A percentile compares a stretch with the other conserved stretches of the same genome.
Conservation (phyloP, 345 rosid species). For the Barbarea vulgaris region DNA sequence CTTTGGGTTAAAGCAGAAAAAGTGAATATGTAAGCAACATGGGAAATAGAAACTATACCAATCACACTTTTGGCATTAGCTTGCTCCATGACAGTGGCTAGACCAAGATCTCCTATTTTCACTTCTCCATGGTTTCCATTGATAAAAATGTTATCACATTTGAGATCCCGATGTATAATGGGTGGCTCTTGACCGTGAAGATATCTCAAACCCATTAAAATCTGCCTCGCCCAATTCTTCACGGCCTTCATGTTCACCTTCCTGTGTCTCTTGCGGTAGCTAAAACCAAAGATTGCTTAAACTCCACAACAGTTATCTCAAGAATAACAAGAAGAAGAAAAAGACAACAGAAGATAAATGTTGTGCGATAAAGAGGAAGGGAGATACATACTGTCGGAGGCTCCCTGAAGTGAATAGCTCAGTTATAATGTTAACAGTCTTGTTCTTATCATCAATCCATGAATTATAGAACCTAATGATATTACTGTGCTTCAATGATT, state of each 20-base stretch:
- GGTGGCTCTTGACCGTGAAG: slow-evolving; percentile 86
- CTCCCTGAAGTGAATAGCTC: slow-evolving; percentile 96
- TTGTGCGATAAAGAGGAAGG: slow-evolving; percentile 24
- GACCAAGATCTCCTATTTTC: slow-evolving; percentile 96
- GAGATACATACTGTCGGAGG: slow-evolving; percentile 76
- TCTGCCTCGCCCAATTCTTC: slow-evolving; percentile 92
- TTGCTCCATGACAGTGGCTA: slow-evolving; percentile 91
- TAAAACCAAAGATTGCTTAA: slow-evolving; percentile 42
- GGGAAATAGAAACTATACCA: slow-evolving; percentile 52
- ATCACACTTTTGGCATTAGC: slow-evolving; percentile 91
- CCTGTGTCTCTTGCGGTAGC: slow-evolving; percentile 89
- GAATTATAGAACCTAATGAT: slow-evolving; percentile 79
- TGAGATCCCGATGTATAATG: slow-evolving; percentile 88
- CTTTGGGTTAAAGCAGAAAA: neutral
- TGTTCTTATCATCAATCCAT: slow-evolving; percentile 92
- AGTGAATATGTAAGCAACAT: neutral
- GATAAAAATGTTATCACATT: slow-evolving; percentile 93
- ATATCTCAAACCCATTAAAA: slow-evolving; percentile 73
- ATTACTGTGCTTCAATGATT: slow-evolving; percentile 79
- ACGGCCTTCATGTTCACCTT: slow-evolving; percentile 84
- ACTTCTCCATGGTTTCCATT: slow-evolving; percentile 97
- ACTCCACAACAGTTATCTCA: slow-evolving; percentile 24
- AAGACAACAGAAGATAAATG: slow-evolving; percentile 16
- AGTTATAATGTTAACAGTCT: slow-evolving; percentile 89
- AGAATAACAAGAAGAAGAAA: neutral